Evolutionary conservation across 1,284 basidiomycete species (phyloP).

Genomic region (Moesziomyces globuligerus): DNA sequence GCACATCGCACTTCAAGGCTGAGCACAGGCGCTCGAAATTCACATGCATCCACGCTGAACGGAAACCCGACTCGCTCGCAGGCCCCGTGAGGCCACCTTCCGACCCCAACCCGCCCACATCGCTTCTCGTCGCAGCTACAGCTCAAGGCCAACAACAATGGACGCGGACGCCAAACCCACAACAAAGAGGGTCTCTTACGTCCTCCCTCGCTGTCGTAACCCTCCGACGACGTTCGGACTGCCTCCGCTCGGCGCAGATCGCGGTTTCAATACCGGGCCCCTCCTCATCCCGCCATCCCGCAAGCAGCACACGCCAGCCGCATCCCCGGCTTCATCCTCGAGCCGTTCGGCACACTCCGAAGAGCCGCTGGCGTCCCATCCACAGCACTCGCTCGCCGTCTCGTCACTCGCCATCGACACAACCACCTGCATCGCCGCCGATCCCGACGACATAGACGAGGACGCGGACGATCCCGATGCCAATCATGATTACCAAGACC

Average conservation of each 20-base stretch:
- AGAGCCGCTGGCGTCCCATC: constrained; percentile 29
- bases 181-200: constrained; percentile 52
- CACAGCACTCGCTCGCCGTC: constrained; percentile 61
- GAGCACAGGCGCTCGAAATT: no score
- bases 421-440: constrained; percentile 42
- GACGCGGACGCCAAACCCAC: constrained; percentile 27
- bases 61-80: no score
- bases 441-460: constrained; percentile 6
- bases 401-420: constrained; percentile 61
- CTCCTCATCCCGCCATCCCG: constrained; percentile 22
- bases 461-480: background rate
- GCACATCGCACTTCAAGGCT: no score
- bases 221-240: constrained; percentile 50
- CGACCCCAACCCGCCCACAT: no score
- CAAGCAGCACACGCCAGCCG: constrained; percentile 3
- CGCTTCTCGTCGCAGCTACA: no score
- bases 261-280: constrained; percentile 25
- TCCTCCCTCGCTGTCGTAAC: constrained; percentile 38
- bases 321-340: constrained; percentile 5
- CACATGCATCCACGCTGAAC: no score
- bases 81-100: no score
- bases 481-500: constrained; percentile 1
- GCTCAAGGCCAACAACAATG: constrained; percentile 20
- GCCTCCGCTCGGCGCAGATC: constrained; percentile 41
- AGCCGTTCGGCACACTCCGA: constrained; percentile 20